Conservation (phyloP, 73 alveolate genomes). For the Stentor roeselii region DNA sequence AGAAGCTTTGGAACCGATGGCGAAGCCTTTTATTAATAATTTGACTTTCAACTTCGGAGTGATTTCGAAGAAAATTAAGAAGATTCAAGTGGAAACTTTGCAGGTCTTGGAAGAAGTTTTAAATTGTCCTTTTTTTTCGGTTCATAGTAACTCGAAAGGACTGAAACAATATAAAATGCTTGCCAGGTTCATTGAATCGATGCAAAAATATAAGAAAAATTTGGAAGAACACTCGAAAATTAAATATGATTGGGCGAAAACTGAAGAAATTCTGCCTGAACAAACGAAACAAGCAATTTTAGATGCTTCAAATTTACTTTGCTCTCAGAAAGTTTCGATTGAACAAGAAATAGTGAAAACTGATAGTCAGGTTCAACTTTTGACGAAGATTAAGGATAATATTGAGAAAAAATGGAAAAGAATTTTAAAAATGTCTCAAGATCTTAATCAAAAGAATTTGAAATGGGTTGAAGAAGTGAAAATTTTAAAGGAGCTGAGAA, state of each 20-base stretch:
- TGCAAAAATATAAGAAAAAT: neutral
- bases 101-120: neutral
- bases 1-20: neutral
- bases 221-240: neutral
- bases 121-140: neutral
- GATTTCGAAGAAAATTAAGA: neutral
- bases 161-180: neutral
- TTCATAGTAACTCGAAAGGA: neutral
- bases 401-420: neutral
- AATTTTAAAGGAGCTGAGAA: no score
- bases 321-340: neutral
- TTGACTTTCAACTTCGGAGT: neutral
- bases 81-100: neutral
- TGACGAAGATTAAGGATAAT: neutral
- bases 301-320: neutral
- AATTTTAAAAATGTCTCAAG: neutral
- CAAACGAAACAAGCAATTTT: neutral
- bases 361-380: neutral
- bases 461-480: neutral
- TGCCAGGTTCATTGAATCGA: neutral
- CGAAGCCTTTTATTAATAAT: neutral
- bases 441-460: neutral
- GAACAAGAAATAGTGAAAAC: neutral
- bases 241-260: neutral
- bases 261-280: neutral